These are phyloP conservation scores for Suillus bovinus DNA, from an alignment of 768 basidiomycete genomes.

Conservation along the genomic window DNA sequence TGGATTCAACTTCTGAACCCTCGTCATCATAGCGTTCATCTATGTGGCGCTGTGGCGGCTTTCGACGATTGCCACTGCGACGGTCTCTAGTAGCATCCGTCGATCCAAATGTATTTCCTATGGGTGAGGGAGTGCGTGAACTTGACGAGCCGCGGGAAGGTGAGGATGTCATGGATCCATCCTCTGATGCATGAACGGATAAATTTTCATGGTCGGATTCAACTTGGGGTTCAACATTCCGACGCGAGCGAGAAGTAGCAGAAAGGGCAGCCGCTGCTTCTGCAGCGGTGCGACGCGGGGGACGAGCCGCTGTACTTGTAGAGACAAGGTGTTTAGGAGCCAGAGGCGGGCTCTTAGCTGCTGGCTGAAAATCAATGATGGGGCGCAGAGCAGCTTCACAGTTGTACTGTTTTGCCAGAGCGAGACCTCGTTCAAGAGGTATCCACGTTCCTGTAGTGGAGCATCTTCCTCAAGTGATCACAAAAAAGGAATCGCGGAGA, in stretches of 20 bases:
- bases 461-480: background rate
- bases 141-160: slow-evolving; percentile 84
- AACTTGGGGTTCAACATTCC: slow-evolving; percentile 49
- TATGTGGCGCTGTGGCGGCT: slow-evolving; percentile 46
- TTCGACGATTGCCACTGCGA: slow-evolving; percentile 43
- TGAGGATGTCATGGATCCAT: slow-evolving; percentile 88
- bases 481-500: slow-evolving; percentile 11
- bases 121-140: slow-evolving; percentile 93
- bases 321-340: slow-evolving; percentile 96
- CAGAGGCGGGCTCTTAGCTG: slow-evolving; percentile 87
- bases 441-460: slow-evolving; percentile 90
- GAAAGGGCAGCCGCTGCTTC: slow-evolving; percentile 27
- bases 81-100: slow-evolving; percentile 22
- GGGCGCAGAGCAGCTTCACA: slow-evolving; percentile 86
- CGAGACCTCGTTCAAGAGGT: slow-evolving; percentile 86
- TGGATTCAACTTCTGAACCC: slow-evolving; percentile 42
- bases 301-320: slow-evolving; percentile 44
- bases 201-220: slow-evolving; percentile 63
- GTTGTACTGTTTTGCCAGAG: slow-evolving; percentile 88
- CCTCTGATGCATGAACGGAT: slow-evolving; percentile 78
- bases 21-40: slow-evolving; percentile 48
- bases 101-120: slow-evolving; percentile 47
- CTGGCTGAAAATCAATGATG: slow-evolving; percentile 92
- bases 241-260: slow-evolving; percentile 61
- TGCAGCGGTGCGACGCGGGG: slow-evolving; percentile 28